Conservation (phyloP, 352 stramenopile species). For the Phytophthora macrochlamydospora region DNA sequence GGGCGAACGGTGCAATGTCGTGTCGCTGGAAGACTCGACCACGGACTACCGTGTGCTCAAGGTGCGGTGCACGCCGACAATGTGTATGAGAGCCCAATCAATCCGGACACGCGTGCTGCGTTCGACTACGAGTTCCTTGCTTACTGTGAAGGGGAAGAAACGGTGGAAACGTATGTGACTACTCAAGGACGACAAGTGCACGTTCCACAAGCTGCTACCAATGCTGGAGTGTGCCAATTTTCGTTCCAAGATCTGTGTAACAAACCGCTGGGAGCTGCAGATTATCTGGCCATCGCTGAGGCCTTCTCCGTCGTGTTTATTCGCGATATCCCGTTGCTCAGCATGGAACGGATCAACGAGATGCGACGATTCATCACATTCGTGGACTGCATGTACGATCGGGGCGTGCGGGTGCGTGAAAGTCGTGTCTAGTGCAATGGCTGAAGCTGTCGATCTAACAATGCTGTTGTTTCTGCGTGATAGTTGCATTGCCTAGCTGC, state of each 20-base stretch:
- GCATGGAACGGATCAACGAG: slow-evolving; percentile 90
- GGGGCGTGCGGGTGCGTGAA: slow-evolving; percentile 64
- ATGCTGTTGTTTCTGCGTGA: slow-evolving; percentile 5
- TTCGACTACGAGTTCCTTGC: slow-evolving; percentile 77
- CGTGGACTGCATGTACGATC: slow-evolving; percentile 98
- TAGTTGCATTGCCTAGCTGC: slow-evolving; percentile 81
- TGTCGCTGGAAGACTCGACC: slow-evolving; percentile 74
- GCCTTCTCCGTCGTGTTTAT: slow-evolving; percentile 91
- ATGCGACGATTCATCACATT: slow-evolving; percentile 98
- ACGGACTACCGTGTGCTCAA: slow-evolving; percentile 88
- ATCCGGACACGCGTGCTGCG: slow-evolving; percentile 43
- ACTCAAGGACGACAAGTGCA: slow-evolving; percentile 74
- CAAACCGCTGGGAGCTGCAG: slow-evolving; percentile 90
- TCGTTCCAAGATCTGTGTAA: slow-evolving; percentile 97
- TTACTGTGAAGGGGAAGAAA: slow-evolving; percentile 55
- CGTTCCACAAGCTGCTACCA: slow-evolving; percentile 59
- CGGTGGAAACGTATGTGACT: slow-evolving; percentile 53
- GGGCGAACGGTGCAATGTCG: slow-evolving; percentile 83
- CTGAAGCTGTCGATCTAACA: slow-evolving; percentile 7
- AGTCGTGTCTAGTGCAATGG: slow-evolving; percentile 1
- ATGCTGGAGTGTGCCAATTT: slow-evolving; percentile 83
- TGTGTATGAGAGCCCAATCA: slow-evolving; percentile 72
- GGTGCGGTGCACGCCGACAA: slow-evolving; percentile 62
- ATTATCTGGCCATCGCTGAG: slow-evolving; percentile 95
- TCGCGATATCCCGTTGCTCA: slow-evolving; percentile 90